Conservation (phyloP, 441 rosid species). For the Gossypium gossypioides region DNA sequence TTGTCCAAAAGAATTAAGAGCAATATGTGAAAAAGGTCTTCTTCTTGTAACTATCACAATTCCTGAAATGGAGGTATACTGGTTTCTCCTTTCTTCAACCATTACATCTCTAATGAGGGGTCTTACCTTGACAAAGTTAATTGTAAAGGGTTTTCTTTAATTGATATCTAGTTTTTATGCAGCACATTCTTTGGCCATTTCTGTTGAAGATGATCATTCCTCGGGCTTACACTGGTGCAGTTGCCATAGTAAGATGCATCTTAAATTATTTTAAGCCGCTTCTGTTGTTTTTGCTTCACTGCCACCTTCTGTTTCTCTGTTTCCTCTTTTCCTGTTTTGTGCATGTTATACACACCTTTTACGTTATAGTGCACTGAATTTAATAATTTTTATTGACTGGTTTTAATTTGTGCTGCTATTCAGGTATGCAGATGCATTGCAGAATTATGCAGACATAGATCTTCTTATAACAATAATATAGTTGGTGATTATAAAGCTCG, state of each 20-base stretch:
- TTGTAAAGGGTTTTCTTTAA: not conserved
- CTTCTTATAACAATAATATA: conserved; percentile 47
- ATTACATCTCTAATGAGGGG: conserved; percentile 1
- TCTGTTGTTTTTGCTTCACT: conserved; percentile 5
- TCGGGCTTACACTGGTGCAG: conserved; percentile 61
- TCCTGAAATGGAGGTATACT: conserved; percentile 91
- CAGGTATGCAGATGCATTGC: conserved; percentile 98
- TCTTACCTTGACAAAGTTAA: not conserved
- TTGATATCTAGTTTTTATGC: conserved; percentile 26
- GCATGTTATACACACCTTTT: not conserved
- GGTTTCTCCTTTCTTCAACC: conserved; percentile 10
- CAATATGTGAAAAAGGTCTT: conserved; percentile 90
- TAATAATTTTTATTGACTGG: not conserved
- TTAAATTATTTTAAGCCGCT: conserved; percentile 1
- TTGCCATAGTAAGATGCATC: conserved; percentile 57
- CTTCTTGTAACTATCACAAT: conserved; percentile 82
- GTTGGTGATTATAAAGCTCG: conserved; percentile 74
- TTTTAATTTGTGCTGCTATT: conserved; percentile 18
- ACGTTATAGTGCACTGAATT: not conserved
- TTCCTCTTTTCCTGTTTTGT: conserved; percentile 9
- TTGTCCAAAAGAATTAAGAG: conserved; percentile 57
- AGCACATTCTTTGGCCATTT: conserved; percentile 97
- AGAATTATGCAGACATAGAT: conserved; percentile 72
- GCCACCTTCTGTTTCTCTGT: not conserved
- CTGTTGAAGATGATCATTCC: conserved; percentile 83